Conservation (phyloP, 148 eudicot genomes). For the Camellia lanceoleosa region DNA sequence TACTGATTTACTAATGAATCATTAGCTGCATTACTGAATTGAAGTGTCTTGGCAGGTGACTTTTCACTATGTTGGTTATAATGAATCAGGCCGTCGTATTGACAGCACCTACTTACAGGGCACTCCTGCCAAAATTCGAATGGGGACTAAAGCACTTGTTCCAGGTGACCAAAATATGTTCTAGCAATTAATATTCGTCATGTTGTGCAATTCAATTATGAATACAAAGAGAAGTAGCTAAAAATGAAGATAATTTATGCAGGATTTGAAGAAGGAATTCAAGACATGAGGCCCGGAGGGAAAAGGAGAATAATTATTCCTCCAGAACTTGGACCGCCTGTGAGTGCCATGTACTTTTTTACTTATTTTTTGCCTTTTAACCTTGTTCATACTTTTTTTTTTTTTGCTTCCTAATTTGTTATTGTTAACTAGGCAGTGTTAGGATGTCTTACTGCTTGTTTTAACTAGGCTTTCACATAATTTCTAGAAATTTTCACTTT, state of each 20-base stretch:
- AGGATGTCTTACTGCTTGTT: background rate
- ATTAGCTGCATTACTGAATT: background rate
- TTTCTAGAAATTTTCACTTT: background rate
- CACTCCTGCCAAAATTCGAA: conserved; percentile 82
- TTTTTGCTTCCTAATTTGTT: background rate
- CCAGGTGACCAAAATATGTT: conserved; percentile 49
- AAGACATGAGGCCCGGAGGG: conserved; percentile 97
- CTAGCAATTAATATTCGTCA: background rate
- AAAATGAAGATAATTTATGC: conserved; percentile 15
- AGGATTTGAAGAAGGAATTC: conserved; percentile 94
- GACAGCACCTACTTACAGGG: conserved; percentile 94
- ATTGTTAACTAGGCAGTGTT: background rate
- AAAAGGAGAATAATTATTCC: conserved; percentile 92
- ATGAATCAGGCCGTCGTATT: conserved; percentile 95
- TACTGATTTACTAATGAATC: background rate
- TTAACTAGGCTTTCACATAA: background rate
- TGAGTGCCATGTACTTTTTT: conserved; percentile 37
- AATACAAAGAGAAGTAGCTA: background rate
- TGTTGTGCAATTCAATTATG: background rate
- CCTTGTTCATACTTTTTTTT: background rate
- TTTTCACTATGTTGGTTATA: conserved; percentile 88
- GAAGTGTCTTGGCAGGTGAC: conserved; percentile 48
- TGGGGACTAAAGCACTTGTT: conserved; percentile 86
- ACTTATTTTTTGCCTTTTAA: too few species aligned
- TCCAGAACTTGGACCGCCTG: conserved; percentile 98